Base-by-base conservation (phyloP, 2,329 filamentous ascomycete genomes). In the Emergomyces orientalis region DNA sequence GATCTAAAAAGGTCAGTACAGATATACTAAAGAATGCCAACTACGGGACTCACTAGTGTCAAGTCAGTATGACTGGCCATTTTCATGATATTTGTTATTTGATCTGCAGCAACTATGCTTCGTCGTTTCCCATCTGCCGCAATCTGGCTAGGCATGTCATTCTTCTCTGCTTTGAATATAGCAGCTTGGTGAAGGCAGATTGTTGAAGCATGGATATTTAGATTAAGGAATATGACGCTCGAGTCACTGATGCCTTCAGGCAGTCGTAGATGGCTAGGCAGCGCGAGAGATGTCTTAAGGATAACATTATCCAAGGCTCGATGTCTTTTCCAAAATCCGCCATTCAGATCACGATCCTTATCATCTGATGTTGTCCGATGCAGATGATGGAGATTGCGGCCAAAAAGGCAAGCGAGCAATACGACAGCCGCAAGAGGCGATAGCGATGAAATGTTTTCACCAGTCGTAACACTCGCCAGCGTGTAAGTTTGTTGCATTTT, bases 171-270 rank as follows among this genome's bases (percentile, higher is more conserved):
- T 73, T 97, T 97, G 82, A 93, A 97, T 25, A 99, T 97, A 32
- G 94, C 94, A 2, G 93, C 94, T 77, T 99, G 94, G 71, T 99
- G 94, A n/a, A 99, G 80, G 74, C 93, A 97, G 61, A 99, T 97
- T 1, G 91, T 91, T 0, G 92, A 96, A 0, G 94, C 96, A 73
- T 97, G 92, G 39, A 99, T 91, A 72, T 90, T 91, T 91, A 99
- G 96, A 70, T 97, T 97, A 63, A 89, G 86, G 73, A 97, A 97
- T 4, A 97, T 86, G 61, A 93, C 86, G 67, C 97, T 97, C 3
- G 91, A 84, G 70, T 92, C 88, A 19, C 81, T 78, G 41, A 96
- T 78, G 0, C 90, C 91, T 19, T 79, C 78, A 0, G 94, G 91
- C 39, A 97, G 79, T 68, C 93, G 90, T 39, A 97, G 81, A 67